Percentiles rank a stretch among this genome's conserved stretches.
Conservation (phyloP, 2,329 filamentous ascomycete species). For the Paraphaeosphaeria sporulosa region DNA sequence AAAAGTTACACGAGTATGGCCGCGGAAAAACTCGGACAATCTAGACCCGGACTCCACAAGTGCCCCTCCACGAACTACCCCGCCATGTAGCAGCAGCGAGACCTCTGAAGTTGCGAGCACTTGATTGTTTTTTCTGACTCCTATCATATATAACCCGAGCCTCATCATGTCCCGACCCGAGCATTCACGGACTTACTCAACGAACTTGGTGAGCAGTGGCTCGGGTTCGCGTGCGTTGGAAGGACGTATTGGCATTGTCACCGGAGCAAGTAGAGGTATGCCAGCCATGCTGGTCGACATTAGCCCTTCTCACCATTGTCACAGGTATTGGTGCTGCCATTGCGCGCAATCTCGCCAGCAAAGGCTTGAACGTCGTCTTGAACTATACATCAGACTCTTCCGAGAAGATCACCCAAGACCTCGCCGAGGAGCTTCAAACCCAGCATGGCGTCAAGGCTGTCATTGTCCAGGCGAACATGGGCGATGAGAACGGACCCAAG, state of each 20-base stretch:
- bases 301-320: neutral
- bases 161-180: slow-evolving; percentile 50
- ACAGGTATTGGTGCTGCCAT: slow-evolving; percentile 76
- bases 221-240: slow-evolving; percentile 56
- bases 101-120: neutral
- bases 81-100: neutral
- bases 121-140: slow-evolving; percentile 1
- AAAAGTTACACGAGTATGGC: neutral
- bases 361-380: slow-evolving; percentile 73
- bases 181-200: slow-evolving; percentile 47
- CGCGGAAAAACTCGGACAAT: slow-evolving; percentile 10
- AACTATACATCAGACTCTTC: slow-evolving; percentile 75
- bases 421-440: slow-evolving; percentile 64
- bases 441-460: slow-evolving; percentile 68
- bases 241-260: slow-evolving; percentile 80
- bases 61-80: slow-evolving; percentile 8
- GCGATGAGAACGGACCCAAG: slow-evolving; percentile 66
- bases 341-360: slow-evolving; percentile 74
- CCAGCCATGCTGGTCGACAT: neutral
- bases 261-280: slow-evolving; percentile 78
- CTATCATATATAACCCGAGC: slow-evolving; percentile 5
- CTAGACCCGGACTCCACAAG: slow-evolving; percentile 11
- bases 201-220: slow-evolving; percentile 44
- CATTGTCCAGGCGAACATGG: slow-evolving; percentile 75
- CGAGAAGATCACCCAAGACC: slow-evolving; percentile 57